A percentile compares a stretch with the other conserved stretches of the same genome.
phyloP scores from a whole-genome alignment of 371 early-diverging fungal species.

The Rhizopus delemar region DNA sequence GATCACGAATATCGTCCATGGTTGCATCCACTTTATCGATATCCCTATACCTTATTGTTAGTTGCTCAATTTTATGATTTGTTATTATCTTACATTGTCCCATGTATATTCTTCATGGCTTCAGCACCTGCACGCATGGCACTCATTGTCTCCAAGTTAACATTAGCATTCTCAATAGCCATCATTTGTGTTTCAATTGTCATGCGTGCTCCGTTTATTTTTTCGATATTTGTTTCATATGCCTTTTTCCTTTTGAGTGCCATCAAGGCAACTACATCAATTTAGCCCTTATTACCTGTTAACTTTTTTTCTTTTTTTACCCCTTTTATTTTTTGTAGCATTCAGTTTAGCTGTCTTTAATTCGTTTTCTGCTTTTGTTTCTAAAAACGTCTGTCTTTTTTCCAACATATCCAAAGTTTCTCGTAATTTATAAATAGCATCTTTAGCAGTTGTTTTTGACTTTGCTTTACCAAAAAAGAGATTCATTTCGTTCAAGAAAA shows the following conservation, averaged over 20 bases:
- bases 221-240: conserved; percentile 84
- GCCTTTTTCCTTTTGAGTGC: conserved; percentile 94
- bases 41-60: conserved; percentile 56
- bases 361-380: conserved; percentile 88
- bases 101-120: conserved; percentile 94
- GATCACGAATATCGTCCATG: conserved; percentile 97
- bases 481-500: conserved; percentile 55
- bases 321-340: conserved; percentile 91
- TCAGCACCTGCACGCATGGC: conserved; percentile 94
- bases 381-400: conserved; percentile 88
- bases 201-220: conserved; percentile 86
- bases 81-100: conserved; percentile 68
- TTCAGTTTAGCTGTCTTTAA: conserved; percentile 85
- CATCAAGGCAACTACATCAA: conserved; percentile 75
- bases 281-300: background rate
- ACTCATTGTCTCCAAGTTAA: conserved; percentile 94
- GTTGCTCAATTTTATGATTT: background rate
- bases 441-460: conserved; percentile 86
- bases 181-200: conserved; percentile 94
- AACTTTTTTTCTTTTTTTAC: conserved; percentile 37
- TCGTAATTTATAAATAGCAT: conserved; percentile 90
- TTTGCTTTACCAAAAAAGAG: conserved; percentile 84
- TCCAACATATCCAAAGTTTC: conserved; percentile 93
- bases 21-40: conserved; percentile 94
- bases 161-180: conserved; percentile 95